Evolutionary conservation across 768 basidiomycete species (phyloP).

Genomic region (Lanmaoa rubissima): DNA sequence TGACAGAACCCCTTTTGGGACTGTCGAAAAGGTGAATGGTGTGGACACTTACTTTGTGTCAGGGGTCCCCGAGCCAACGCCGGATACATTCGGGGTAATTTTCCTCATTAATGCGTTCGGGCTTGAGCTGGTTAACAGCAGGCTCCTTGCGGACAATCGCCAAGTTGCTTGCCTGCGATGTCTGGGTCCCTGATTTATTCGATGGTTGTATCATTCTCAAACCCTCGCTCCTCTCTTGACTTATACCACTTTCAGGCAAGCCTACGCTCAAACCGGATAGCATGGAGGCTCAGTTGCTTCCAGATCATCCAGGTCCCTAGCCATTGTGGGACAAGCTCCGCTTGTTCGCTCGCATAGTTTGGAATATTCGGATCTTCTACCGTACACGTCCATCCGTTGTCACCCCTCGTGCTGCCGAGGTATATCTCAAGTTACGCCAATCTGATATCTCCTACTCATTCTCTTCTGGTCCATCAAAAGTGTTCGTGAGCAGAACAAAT

Average conservation of each 20-base stretch:
- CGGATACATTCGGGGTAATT: conserved; percentile 40
- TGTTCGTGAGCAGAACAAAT: conserved; percentile 38
- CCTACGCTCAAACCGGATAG: conserved; percentile 27
- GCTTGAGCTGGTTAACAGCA: conserved; percentile 48
- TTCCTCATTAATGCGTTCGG: conserved; percentile 60
- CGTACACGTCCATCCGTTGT: conserved; percentile 28
- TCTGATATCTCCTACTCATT: not conserved
- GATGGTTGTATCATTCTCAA: conserved; percentile 36
- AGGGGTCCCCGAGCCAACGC: conserved; percentile 1
- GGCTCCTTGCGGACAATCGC: conserved; percentile 59
- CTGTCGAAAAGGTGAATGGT: conserved; percentile 33
- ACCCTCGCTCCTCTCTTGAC: not conserved
- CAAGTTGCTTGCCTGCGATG: conserved; percentile 50
- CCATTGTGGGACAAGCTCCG: conserved; percentile 17
- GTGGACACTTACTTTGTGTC: conserved; percentile 42
- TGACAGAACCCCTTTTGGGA: conserved; percentile 45
- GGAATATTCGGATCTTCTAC: conserved; percentile 19
- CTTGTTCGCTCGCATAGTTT: conserved; percentile 19
- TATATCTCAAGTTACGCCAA: conserved; percentile 4
- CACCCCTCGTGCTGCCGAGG: conserved; percentile 25
- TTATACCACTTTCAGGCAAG: conserved; percentile 20
- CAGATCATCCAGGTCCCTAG: conserved; percentile 30
- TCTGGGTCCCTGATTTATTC: conserved; percentile 64
- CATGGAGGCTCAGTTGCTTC: conserved; percentile 28
- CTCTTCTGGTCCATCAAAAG: conserved; percentile 34